phyloP scores from a whole-genome alignment of 345 rosid species.

The Gossypium mustelinum region DNA sequence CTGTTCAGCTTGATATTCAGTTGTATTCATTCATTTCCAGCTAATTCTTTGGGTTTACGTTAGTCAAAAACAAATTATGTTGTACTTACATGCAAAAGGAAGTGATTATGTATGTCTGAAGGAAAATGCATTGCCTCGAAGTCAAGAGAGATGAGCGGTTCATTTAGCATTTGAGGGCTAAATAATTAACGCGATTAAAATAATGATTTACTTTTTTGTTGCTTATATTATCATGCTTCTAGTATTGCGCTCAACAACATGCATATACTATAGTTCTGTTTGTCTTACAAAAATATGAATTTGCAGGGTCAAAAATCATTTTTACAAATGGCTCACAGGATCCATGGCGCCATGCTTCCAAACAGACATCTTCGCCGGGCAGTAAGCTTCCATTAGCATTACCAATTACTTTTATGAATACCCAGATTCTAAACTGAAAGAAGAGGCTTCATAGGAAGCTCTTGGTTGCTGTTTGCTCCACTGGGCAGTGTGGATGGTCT shows the following conservation, averaged over 20 bases:
- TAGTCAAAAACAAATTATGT: not conserved
- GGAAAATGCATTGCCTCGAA: not conserved
- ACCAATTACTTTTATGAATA: constrained; percentile 8
- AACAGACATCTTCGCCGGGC: constrained; percentile 60
- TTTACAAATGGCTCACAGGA: constrained; percentile 89
- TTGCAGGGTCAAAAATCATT: constrained; percentile 73
- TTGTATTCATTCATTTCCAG: constrained; percentile 3
- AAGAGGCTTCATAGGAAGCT: not conserved
- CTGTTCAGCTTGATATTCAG: not conserved
- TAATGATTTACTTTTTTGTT: not conserved
- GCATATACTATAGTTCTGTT: not conserved
- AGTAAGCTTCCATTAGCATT: constrained; percentile 38
- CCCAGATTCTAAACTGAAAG: not conserved
- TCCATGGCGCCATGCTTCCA: constrained; percentile 97
- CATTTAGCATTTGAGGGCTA: not conserved
- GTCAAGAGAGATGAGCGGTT: not conserved
- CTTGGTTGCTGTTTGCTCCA: not conserved
- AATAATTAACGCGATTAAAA: not conserved
- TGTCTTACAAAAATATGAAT: constrained; percentile 4
- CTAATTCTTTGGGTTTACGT: not conserved
- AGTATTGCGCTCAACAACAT: not conserved
- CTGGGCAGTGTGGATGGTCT: not conserved
- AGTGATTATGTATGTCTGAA: not conserved
- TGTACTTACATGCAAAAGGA: not conserved
- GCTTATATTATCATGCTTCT: not conserved